phyloP scores from a whole-genome alignment of 2,329 filamentous ascomycete genomes.

The Sporothrix pallida region DNA sequence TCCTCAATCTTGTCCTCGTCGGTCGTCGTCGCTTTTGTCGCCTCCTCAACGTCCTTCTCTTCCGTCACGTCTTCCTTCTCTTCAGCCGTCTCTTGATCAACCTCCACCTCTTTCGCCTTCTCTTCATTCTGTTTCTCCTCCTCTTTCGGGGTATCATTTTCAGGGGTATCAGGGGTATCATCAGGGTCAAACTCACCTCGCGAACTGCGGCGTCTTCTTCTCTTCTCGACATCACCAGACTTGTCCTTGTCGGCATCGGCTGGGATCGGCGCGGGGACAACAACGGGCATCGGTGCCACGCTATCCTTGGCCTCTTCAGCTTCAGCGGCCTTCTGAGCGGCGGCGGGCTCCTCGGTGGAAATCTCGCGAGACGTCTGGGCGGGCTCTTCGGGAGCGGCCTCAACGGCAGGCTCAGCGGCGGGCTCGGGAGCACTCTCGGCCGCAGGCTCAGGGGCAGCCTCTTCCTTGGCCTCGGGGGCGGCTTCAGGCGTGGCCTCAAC shows the following conservation, averaged over 20 bases:
- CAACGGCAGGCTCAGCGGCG: not conserved
- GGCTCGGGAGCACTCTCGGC: not conserved
- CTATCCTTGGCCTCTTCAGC: constrained; percentile 17
- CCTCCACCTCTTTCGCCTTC: constrained; percentile 4
- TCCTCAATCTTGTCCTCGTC: not conserved
- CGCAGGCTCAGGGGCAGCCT: not conserved
- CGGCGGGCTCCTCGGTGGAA: not conserved
- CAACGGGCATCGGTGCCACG: constrained; percentile 20
- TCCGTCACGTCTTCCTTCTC: not conserved
- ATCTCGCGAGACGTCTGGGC: not conserved
- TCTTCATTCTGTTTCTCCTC: constrained; percentile 2
- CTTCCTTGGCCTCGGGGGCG: not conserved
- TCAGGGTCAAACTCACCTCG: constrained; percentile 24
- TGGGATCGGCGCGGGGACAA: not conserved
- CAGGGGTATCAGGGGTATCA: constrained; percentile 19
- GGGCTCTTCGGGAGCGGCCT: not conserved
- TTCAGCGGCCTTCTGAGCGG: not conserved
- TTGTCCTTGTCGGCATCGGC: constrained; percentile 8
- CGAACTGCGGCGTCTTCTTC: constrained; percentile 26
- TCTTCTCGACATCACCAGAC: constrained; percentile 10
- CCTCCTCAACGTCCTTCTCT: not conserved
- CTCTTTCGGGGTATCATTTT: not conserved
- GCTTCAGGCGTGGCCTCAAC: not conserved
- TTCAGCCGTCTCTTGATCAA: not conserved
- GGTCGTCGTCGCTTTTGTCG: not conserved